A percentile compares a stretch with the other conserved stretches of the same genome.
phyloP scores from a whole-genome alignment of 306 rosid genomes.

The Herpetospermum pedunculosum region DNA sequence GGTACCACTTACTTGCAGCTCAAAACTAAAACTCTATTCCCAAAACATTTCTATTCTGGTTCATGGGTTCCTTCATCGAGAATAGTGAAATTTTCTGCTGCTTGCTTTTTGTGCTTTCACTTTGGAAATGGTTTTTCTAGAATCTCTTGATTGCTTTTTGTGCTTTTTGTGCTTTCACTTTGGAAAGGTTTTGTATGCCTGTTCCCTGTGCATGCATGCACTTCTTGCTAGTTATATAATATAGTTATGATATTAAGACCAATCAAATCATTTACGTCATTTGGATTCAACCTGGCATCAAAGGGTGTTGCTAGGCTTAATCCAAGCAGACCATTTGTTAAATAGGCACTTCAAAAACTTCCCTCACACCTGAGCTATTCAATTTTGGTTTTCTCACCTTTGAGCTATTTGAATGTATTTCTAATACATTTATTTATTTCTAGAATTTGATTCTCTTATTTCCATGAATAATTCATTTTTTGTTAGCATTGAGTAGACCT shows the following conservation, averaged over 20 bases:
- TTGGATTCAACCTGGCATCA: not conserved
- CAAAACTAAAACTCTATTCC: not conserved
- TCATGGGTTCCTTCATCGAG: not conserved
- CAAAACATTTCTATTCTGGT: not conserved
- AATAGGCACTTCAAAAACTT: not conserved
- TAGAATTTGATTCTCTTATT: slow-evolving; percentile 2
- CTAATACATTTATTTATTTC: not conserved
- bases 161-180: too few relatives aligned
- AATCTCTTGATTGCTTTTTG: not conserved
- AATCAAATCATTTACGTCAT: not conserved
- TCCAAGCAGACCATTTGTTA: not conserved
- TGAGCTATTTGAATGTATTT: not conserved
- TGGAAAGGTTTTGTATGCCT: not conserved
- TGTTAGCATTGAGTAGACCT: slow-evolving; percentile 4
- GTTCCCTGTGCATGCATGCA: not conserved
- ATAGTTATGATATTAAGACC: not conserved
- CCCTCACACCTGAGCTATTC: not conserved
- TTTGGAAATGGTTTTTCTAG: not conserved
- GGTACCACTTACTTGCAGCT: not conserved
- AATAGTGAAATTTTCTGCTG: not conserved
- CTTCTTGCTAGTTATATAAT: not conserved
- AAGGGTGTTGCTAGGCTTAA: not conserved
- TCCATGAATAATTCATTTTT: not conserved
- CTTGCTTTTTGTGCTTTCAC: not conserved
- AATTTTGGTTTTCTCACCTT: not conserved